A percentile compares a stretch with the other conserved stretches of the same genome.
phyloP scores from a whole-genome alignment of 1,284 basidiomycete species.

The Phellopilus nigrolimitatus region DNA sequence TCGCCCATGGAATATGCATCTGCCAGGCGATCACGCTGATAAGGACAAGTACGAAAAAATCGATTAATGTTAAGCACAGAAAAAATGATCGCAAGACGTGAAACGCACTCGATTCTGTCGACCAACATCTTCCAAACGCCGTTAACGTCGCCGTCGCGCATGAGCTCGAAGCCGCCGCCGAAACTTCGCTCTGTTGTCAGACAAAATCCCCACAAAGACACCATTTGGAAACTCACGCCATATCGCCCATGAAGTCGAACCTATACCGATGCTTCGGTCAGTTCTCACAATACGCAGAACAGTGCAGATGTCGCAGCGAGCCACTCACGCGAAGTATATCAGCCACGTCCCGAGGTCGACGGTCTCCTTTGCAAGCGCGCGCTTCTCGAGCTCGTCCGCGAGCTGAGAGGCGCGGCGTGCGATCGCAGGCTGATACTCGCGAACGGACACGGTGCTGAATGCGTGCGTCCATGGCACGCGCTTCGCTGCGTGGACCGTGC shows the following conservation, averaged over 20 bases:
- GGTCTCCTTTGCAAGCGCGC: slow-evolving; percentile 7
- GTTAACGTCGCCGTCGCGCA: slow-evolving; percentile 25
- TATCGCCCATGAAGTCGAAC: slow-evolving; percentile 38
- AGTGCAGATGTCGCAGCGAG: not conserved
- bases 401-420: slow-evolving; percentile 32
- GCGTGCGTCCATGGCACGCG: slow-evolving; percentile 41
- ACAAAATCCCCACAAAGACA: not conserved
- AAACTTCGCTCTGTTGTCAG: slow-evolving; percentile 25
- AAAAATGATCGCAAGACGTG: not conserved
- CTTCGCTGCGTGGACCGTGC: slow-evolving; percentile 33
- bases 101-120: slow-evolving; percentile 15
- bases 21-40: slow-evolving; percentile 15
- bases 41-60: not conserved
- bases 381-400: slow-evolving; percentile 27
- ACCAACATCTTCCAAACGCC: slow-evolving; percentile 21
- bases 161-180: slow-evolving; percentile 29
- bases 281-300: slow-evolving; percentile 31
- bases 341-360: slow-evolving; percentile 34
- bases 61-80: not conserved
- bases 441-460: slow-evolving; percentile 37
- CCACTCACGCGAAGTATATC: slow-evolving; percentile 29
- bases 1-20: slow-evolving; percentile 17
- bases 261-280: slow-evolving; percentile 31
- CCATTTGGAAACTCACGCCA: slow-evolving; percentile 26
- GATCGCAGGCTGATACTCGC: slow-evolving; percentile 36